These are phyloP conservation scores for Apiospora sp. DNA, from an alignment of 2,329 filamentous ascomycete genomes.

Conservation along the genomic window DNA sequence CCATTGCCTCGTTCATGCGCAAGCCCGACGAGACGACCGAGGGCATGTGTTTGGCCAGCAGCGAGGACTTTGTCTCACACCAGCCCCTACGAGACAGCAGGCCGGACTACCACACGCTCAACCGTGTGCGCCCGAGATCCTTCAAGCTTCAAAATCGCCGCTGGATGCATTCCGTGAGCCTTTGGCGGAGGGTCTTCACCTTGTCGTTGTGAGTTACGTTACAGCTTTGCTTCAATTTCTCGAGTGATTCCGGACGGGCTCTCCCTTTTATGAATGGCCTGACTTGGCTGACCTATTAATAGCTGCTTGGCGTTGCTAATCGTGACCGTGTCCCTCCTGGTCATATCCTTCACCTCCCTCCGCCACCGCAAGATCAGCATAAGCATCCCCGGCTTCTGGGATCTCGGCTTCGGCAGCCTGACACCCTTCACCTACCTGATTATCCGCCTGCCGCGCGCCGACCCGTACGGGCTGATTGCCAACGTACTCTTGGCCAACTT, in stretches of 20 bases:
- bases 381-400: conserved; percentile 35
- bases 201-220: background rate
- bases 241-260: background rate
- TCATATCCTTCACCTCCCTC: conserved; percentile 29
- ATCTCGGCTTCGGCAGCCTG: conserved; percentile 41
- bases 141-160: background rate
- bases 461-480: conserved; percentile 40
- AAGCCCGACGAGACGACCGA: conserved; percentile 35
- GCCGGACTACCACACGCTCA: conserved; percentile 34
- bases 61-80: conserved; percentile 30
- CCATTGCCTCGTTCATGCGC: conserved; percentile 39
- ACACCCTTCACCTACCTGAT: conserved; percentile 40
- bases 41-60: conserved; percentile 35
- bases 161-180: conserved; percentile 2
- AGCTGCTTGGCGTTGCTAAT: conserved; percentile 29
- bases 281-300: background rate
- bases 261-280: too few species aligned
- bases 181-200: background rate
- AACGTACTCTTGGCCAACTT: conserved; percentile 53
- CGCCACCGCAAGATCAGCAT: conserved; percentile 30
- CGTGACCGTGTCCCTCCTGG: conserved; percentile 28
- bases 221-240: too few species aligned
- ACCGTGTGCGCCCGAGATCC: conserved; percentile 44
- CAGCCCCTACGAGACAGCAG: conserved; percentile 30
- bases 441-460: conserved; percentile 35